Evolutionary conservation across 164 flowering plant genomes (phyloP), one percentile per base, ranked within the genome.

Genomic region (Annona squamosa): DNA sequence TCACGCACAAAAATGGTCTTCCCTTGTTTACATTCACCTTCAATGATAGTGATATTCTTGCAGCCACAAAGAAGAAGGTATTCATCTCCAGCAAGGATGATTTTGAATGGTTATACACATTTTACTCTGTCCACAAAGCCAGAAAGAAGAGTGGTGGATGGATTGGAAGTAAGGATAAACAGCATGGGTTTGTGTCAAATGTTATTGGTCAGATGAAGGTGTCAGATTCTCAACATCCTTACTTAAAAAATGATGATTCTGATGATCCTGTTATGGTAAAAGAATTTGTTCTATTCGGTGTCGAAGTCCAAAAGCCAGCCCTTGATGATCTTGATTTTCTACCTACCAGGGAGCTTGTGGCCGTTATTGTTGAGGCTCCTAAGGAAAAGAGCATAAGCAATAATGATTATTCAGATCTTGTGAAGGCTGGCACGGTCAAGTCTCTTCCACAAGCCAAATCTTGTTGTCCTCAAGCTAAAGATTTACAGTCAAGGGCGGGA

Each of bases 201-300:
- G 75, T 89, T 46, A 79, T 87, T 56, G 94, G 91, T 46, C 90
- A 89, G 73, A 89, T 92, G 93, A 86, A 86, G 79, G 75, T 86
- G 70, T 80, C 85, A 16, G 63, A 52, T 44, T 74, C 83, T 47
- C 63, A 56, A 13, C 71, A 63, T 41, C 56, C 77, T 3, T 70
- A 73, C 19, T 18, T 56, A 65, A 66, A 41, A n/a, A 70, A 67
- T 10, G 64, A 66, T 61, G 67, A 79, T 66, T 70, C 82, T 45
- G 65, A 61, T 26, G 76, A 69, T 46, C 77, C 67, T 69, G 76
- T 10, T 16, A 42, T 65, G 64, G 77, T 65, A 7, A 81, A 69
- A 68, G 94, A 92, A 74, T 89, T 82, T 73, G 85, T 88, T 57
- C 78, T 92, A 73, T 86, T 76, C 68, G 84, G 85, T 69, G 83